Conservation (phyloP, 495 filamentous ascomycete species). For the Podospora didyma region DNA sequence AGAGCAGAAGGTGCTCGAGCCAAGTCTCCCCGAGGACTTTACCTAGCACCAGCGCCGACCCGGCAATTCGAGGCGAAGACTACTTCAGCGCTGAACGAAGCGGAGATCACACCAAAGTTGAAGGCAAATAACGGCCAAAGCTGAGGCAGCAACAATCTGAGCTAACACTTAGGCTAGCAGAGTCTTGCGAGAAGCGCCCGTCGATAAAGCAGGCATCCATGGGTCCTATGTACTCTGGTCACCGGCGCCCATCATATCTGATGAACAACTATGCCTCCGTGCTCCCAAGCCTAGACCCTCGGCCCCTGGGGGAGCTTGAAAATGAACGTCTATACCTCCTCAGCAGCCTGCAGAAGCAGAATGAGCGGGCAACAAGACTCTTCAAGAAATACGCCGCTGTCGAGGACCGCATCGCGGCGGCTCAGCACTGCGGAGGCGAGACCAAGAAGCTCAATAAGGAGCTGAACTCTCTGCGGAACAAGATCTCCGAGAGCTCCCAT, state of each 20-base stretch:
- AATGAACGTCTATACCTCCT: constrained; percentile 38
- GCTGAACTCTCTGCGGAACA: constrained; percentile 9
- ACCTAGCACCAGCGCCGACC: background rate
- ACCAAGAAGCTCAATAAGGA: constrained; percentile 13
- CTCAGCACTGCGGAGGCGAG: background rate
- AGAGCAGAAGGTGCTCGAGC: background rate
- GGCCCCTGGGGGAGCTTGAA: constrained; percentile 34
- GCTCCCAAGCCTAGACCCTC: constrained; percentile 21
- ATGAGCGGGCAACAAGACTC: constrained; percentile 25
- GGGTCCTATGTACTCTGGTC: background rate
- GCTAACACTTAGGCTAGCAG: background rate
- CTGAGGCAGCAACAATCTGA: background rate
- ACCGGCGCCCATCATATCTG: background rate
- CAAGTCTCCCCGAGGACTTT: constrained; percentile 4
- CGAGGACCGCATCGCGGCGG: constrained; percentile 18
- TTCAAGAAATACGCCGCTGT: constrained; percentile 25
- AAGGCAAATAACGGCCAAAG: background rate
- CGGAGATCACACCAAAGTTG: background rate
- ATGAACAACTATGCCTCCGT: background rate
- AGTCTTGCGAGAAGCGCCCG: background rate
- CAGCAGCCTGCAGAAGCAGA: constrained; percentile 33
- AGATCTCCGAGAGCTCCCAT: constrained; percentile 31
- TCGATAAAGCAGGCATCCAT: background rate
- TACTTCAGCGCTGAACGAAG: background rate
- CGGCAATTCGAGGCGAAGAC: background rate